These are phyloP conservation scores for Favolaschia claudopus DNA, from an alignment of 768 basidiomycete genomes.

Conservation along the genomic window DNA sequence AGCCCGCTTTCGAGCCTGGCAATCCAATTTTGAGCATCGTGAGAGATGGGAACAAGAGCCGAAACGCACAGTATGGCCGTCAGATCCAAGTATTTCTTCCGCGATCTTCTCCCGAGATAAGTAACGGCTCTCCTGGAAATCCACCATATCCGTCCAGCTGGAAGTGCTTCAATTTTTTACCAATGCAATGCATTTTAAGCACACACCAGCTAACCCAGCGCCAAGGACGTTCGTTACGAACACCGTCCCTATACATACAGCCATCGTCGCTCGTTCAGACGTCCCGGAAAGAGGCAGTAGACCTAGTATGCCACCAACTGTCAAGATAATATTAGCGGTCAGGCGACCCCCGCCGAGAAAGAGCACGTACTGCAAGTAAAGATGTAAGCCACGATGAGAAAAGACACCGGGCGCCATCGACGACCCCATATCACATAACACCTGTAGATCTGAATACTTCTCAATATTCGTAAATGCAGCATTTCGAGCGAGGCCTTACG, in stretches of 20 bases:
- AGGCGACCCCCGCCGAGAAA: background rate
- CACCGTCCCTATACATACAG: constrained; percentile 2
- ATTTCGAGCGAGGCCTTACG: background rate
- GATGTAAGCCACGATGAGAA: background rate
- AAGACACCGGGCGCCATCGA: background rate
- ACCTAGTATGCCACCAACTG: background rate
- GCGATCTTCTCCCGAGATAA: background rate
- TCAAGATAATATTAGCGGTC: background rate
- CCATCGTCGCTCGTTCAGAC: background rate
- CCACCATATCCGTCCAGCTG: constrained; percentile 18
- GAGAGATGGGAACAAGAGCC: no score
- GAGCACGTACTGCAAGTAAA: background rate
- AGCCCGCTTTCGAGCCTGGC: constrained; percentile 16
- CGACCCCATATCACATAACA: constrained; percentile 2
- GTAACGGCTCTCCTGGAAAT: constrained; percentile 7
- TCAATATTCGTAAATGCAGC: background rate
- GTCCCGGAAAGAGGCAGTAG: constrained; percentile 1
- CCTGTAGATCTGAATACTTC: background rate
- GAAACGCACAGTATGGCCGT: constrained; percentile 12
- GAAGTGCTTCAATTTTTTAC: background rate
- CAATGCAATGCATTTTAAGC: background rate
- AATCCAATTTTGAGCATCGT: background rate
- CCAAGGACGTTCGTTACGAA: constrained; percentile 11
- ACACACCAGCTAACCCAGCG: constrained; percentile 4
- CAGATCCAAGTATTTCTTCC: constrained; percentile 9